Base-by-base conservation (phyloP, 768 basidiomycete genomes). In the Trametes cingulata region DNA sequence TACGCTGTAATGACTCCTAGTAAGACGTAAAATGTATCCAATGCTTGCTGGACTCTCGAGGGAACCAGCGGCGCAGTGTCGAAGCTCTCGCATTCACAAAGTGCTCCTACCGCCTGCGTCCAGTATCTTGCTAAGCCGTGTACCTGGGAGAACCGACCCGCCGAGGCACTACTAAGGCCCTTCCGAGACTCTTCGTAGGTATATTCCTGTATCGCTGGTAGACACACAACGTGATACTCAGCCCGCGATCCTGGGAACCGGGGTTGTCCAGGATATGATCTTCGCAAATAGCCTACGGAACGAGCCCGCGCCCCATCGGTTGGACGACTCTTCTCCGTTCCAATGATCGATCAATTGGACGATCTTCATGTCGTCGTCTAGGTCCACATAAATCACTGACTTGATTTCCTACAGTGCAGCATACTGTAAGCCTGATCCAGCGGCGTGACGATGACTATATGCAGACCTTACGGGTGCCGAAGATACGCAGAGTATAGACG, bases 301-400 rank as follows among this genome's bases (percentile, higher is more conserved):
- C 36, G 78, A 69, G 37, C 77, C 68, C 12, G 79, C 73, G 22
- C 82, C 83, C 68, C 77, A 82, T 60, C 77, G 72, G 1, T 74
- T 76, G 17, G 85, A 81, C 22, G 80, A 72, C 17, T 82, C 79
- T 43, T 81, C 75, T 24, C 87, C 87, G 40, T 79, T 71, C 82
- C 86, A 85, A 64, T 84, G 80, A 60, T 89, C 85, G 35, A 81
- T 75, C 58, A 89, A 69, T 29, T 76, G 76, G 5, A 79, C 71
- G 49, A 90, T 87, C 73, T 80, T 85, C 58, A 85, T 80, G 46
- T 86, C 73, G 4, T 85, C 85, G 67, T 89, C 86, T 52, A 90
- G 71, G 61, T 88, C 85, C 5, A 88, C 82, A 9, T 80, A 69
- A 22, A 89, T 75, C 36, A 89, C 77, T 1, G 87, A 90, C 39